Evolutionary conservation across 2,329 filamentous ascomycete species (phyloP).

Genomic region (Ophiostoma ips): DNA sequence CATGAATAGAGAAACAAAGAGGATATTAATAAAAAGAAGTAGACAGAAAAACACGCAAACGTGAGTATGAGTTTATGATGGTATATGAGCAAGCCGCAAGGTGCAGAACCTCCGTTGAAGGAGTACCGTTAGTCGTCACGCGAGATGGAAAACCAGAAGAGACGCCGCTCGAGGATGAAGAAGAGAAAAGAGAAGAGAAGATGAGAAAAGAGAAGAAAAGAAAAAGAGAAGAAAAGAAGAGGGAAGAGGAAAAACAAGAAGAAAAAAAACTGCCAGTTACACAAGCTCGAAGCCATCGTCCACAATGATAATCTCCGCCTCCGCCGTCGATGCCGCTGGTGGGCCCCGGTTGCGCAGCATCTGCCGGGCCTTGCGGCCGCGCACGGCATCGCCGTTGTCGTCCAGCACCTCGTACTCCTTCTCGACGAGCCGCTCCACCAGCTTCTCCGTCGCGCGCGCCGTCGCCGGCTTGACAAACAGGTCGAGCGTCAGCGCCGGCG

Average conservation of each 20-base stretch:
- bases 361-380: conserved; percentile 29
- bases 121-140: background rate
- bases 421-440: conserved; percentile 25
- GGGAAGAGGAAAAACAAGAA: background rate
- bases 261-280: background rate
- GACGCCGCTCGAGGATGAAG: no score
- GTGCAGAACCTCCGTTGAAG: background rate
- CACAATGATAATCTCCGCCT: conserved; percentile 2
- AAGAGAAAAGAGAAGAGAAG: background rate
- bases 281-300: conserved; percentile 17
- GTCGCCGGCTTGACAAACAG: conserved; percentile 21
- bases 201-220: background rate
- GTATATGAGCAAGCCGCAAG: background rate
- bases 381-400: conserved; percentile 29
- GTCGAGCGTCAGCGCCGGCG: conserved; percentile 25
- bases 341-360: conserved; percentile 22
- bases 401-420: conserved; percentile 35
- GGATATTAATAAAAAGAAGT: background rate
- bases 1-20: background rate
- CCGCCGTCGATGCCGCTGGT: background rate
- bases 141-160: no score
- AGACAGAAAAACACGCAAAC: background rate
- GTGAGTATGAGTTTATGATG: background rate
- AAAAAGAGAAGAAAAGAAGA: background rate
- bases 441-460: conserved; percentile 27